phyloP scores from a whole-genome alignment of 2,329 filamentous ascomycete genomes.

The Fusarium phyllophilum region DNA sequence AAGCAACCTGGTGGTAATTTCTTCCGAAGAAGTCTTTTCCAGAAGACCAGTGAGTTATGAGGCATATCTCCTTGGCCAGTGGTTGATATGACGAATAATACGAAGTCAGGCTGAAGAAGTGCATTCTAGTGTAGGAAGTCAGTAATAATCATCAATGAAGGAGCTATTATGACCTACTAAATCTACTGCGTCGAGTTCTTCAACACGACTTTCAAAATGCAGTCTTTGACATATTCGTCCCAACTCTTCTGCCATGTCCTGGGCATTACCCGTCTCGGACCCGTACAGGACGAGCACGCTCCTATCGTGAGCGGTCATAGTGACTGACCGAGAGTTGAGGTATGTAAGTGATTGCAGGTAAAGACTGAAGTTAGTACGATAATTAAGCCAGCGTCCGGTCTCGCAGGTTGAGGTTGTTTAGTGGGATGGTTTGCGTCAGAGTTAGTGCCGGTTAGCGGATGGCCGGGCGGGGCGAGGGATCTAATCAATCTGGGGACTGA shows the following conservation, averaged over 20 bases:
- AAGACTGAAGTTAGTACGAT: background rate
- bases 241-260: conserved; percentile 89
- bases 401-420: conserved; percentile 19
- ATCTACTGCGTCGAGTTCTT: conserved; percentile 80
- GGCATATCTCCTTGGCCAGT: conserved; percentile 96
- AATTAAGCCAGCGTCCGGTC: background rate
- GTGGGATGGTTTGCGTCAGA: conserved; percentile 15
- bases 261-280: conserved; percentile 93
- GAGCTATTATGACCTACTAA: conserved; percentile 66
- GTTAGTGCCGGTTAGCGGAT: conserved; percentile 38
- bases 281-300: conserved; percentile 83
- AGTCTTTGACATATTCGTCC: conserved; percentile 78
- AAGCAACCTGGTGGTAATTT: conserved; percentile 79
- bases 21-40: conserved; percentile 84
- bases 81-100: conserved; percentile 87
- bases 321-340: background rate
- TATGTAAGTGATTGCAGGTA: background rate
- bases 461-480: conserved; percentile 35
- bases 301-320: conserved; percentile 48
- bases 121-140: conserved; percentile 54
- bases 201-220: conserved; percentile 79
- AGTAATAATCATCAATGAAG: background rate
- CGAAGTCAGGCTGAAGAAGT: conserved; percentile 63
- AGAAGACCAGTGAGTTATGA: conserved; percentile 82
- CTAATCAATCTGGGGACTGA: conserved; percentile 37